These are phyloP conservation scores for Candida oleophila DNA, from an alignment of 805 yeast genomes.

Conservation along the genomic window DNA sequence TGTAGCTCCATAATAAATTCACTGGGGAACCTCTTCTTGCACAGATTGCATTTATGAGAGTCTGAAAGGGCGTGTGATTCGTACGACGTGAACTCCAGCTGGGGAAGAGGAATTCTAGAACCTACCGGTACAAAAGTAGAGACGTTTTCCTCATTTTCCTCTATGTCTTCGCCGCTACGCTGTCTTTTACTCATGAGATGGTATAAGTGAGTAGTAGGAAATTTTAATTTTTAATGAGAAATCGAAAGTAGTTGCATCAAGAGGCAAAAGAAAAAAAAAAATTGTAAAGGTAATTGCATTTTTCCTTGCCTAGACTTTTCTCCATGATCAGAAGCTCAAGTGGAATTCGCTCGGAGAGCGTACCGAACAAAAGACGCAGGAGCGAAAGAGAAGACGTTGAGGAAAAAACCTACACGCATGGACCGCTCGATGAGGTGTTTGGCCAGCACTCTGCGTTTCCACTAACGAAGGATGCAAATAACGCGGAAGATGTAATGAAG, in stretches of 20 bases:
- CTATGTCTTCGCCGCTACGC: not conserved
- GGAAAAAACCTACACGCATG: constrained; percentile 9
- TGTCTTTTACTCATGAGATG: constrained; percentile 1
- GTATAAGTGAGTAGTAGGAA: too few species aligned
- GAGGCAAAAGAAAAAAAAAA: not conserved
- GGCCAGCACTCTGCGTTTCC: constrained; percentile 34
- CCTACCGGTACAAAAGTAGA: too few species aligned
- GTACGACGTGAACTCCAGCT: constrained; percentile 12
- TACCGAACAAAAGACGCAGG: not conserved
- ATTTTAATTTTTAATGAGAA: not conserved
- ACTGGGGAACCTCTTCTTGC: constrained; percentile 44
- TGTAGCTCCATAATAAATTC: constrained; percentile 44
- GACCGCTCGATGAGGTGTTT: constrained; percentile 24
- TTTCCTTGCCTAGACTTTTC: too few species aligned
- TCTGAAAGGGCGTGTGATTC: constrained; percentile 21
- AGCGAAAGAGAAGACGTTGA: not conserved
- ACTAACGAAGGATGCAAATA: constrained; percentile 7
- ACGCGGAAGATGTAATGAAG: constrained; percentile 15
- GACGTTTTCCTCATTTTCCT: not conserved
- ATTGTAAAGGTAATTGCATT: not conserved
- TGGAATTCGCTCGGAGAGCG: not conserved
- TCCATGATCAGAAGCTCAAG: not conserved
- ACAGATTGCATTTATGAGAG: constrained; percentile 34
- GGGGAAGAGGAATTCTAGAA: too few species aligned
- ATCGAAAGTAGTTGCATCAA: too few species aligned